A percentile compares a stretch with the other conserved stretches of the same genome.
Conservation (phyloP, 768 basidiomycete species). For the Jaapia argillacea region DNA sequence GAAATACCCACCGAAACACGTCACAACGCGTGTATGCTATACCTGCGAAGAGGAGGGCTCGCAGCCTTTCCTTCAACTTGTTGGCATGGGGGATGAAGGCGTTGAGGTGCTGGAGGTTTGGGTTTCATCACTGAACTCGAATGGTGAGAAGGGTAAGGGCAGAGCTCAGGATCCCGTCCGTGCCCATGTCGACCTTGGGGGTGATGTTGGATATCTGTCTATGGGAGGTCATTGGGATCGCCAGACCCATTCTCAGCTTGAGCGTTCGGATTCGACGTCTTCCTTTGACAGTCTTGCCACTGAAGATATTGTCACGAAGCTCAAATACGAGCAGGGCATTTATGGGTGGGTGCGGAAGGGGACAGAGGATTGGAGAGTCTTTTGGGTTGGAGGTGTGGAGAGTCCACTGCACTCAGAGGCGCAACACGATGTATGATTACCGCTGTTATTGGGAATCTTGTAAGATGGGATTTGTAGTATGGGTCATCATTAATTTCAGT, state of each 20-base stretch:
- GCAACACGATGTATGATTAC: constrained; percentile 23
- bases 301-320: constrained; percentile 33
- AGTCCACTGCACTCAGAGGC: constrained; percentile 18
- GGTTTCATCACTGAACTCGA: constrained; percentile 32
- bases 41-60: constrained; percentile 13
- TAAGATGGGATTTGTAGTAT: no score
- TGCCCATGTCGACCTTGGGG: constrained; percentile 57
- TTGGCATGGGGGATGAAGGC: constrained; percentile 61
- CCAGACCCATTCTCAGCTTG: constrained; percentile 23
- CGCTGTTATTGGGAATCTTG: no score
- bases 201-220: constrained; percentile 48
- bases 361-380: constrained; percentile 64
- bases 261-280: constrained; percentile 31
- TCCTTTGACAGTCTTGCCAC: constrained; percentile 46
- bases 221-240: constrained; percentile 40
- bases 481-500: no score
- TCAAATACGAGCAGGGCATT: constrained; percentile 51
- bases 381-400: constrained; percentile 67
- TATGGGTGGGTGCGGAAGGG: constrained; percentile 78
- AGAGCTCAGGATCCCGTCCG: constrained; percentile 36
- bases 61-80: constrained; percentile 50
- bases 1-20: constrained; percentile 44
- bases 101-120: constrained; percentile 66
- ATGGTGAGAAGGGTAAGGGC: constrained; percentile 36
- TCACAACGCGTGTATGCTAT: constrained; percentile 41